Evolutionary conservation across 768 basidiomycete species (phyloP).

Genomic region (Mycena vitilis): DNA sequence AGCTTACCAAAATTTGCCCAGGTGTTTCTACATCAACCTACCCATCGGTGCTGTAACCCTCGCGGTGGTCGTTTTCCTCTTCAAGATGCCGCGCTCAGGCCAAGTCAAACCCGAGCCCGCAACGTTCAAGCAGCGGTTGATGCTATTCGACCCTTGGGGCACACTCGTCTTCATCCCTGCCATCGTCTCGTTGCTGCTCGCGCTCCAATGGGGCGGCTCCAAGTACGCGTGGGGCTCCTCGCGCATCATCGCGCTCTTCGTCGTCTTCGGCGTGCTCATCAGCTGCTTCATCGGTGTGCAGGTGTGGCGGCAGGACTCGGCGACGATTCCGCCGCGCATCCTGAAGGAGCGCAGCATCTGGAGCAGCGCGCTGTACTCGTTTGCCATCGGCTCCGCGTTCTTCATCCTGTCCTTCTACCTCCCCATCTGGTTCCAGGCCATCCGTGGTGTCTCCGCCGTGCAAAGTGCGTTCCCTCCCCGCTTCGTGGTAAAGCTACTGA

Average conservation of each 20-base stretch:
- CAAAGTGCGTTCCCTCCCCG: neutral
- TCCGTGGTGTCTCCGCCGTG: conserved; percentile 50
- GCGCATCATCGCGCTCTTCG: conserved; percentile 23
- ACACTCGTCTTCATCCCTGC: conserved; percentile 34
- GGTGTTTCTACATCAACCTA: conserved; percentile 39
- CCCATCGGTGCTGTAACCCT: conserved; percentile 35
- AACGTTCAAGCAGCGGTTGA: conserved; percentile 14
- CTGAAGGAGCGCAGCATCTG: conserved; percentile 29
- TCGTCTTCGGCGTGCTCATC: conserved; percentile 31
- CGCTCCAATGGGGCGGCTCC: conserved; percentile 59
- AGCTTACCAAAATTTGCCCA: no score
- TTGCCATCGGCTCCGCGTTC: conserved; percentile 21
- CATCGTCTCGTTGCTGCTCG: conserved; percentile 41
- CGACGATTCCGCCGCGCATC: conserved; percentile 32
- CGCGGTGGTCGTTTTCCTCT: conserved; percentile 32
- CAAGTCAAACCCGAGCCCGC: neutral
- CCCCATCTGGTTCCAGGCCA: conserved; percentile 48
- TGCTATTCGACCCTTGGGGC: conserved; percentile 35
- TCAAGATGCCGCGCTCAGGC: conserved; percentile 31
- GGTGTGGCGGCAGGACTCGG: conserved; percentile 18
- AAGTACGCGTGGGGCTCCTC: conserved; percentile 53
- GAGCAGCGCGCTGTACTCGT: conserved; percentile 15
- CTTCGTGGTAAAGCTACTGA: no score
- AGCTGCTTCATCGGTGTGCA: conserved; percentile 29
- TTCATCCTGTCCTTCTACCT: conserved; percentile 30